phyloP scores from a whole-genome alignment of 169 alveolate species.

The Eimeria praecox region DNA sequence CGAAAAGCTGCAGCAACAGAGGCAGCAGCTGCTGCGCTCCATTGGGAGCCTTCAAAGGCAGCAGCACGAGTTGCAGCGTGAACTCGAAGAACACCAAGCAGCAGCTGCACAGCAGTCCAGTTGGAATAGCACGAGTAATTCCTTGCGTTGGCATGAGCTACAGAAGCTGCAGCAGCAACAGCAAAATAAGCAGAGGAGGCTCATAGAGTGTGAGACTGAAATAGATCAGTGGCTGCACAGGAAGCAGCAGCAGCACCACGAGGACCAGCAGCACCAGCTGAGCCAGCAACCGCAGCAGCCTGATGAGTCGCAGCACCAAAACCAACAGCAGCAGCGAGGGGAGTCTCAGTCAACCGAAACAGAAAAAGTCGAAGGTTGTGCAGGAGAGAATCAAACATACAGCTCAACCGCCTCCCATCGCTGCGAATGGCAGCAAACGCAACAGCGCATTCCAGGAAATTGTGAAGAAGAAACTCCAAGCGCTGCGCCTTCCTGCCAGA shows the following conservation, averaged over 20 bases:
- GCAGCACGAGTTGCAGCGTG: constrained; percentile 66
- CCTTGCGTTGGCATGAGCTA: constrained; percentile 62
- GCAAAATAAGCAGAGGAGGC: constrained; percentile 61
- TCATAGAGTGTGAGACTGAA: constrained; percentile 56
- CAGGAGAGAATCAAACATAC: constrained; percentile 16
- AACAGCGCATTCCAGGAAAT: neutral
- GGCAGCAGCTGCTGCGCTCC: constrained; percentile 75
- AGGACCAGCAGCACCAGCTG: constrained; percentile 1
- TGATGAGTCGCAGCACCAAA: neutral
- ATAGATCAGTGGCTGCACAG: constrained; percentile 21
- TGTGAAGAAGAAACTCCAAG: constrained; percentile 8
- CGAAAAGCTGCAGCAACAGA: constrained; percentile 56
- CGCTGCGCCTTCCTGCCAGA: neutral
- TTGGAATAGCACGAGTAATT: constrained; percentile 21
- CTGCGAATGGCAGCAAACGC: constrained; percentile 22
- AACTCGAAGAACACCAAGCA: constrained; percentile 54
- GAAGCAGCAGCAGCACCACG: constrained; percentile 42
- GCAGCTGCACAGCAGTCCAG: constrained; percentile 4
- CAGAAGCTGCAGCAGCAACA: constrained; percentile 58
- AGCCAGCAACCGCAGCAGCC: neutral
- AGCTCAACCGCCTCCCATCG: neutral
- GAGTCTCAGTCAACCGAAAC: neutral
- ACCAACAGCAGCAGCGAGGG: constrained; percentile 40
- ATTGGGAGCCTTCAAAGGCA: constrained; percentile 67
- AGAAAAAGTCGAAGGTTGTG: neutral